Percentiles rank a stretch among this genome's conserved stretches.
Conservation (phyloP, 164 flowering plant genomes). For the Echeveria elegans region DNA sequence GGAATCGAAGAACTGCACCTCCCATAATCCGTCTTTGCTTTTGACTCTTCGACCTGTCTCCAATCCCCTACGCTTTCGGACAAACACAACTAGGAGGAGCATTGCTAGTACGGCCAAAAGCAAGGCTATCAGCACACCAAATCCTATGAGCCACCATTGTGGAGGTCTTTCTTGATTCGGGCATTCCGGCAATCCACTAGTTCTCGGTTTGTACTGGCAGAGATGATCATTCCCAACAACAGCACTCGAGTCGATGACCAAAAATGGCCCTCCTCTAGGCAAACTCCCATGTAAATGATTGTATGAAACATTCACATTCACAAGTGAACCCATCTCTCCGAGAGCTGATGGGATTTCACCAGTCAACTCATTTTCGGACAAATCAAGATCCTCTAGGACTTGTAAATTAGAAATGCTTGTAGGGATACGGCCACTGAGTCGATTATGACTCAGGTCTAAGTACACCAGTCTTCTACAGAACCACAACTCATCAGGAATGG, state of each 20-base stretch:
- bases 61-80: conserved; percentile 17
- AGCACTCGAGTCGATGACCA: conserved; percentile 53
- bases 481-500: conserved; percentile 49
- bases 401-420: conserved; percentile 37
- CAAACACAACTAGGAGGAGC: conserved; percentile 7
- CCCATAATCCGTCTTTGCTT: conserved; percentile 46
- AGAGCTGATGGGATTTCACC: conserved; percentile 52
- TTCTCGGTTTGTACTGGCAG: conserved; percentile 32
- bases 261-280: conserved; percentile 62
- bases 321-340: conserved; percentile 50
- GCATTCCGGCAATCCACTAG: conserved; percentile 58
- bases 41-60: conserved; percentile 29
- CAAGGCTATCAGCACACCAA: conserved; percentile 23
- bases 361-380: conserved; percentile 51
- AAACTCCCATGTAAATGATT: conserved; percentile 53
- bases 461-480: conserved; percentile 52
- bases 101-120: conserved; percentile 13
- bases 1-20: conserved; percentile 38
- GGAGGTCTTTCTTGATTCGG: conserved; percentile 14
- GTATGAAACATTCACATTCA: conserved; percentile 60
- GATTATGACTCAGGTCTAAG: conserved; percentile 58
- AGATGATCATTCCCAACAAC: conserved; percentile 59
- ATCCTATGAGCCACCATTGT: conserved; percentile 39
- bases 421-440: conserved; percentile 54
- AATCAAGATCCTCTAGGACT: conserved; percentile 57